Percentiles rank a stretch among this genome's conserved stretches.
These are phyloP conservation scores for Chalciporus pseudorubinellus DNA, from an alignment of 768 basidiomycete species.

Conservation along the genomic window DNA sequence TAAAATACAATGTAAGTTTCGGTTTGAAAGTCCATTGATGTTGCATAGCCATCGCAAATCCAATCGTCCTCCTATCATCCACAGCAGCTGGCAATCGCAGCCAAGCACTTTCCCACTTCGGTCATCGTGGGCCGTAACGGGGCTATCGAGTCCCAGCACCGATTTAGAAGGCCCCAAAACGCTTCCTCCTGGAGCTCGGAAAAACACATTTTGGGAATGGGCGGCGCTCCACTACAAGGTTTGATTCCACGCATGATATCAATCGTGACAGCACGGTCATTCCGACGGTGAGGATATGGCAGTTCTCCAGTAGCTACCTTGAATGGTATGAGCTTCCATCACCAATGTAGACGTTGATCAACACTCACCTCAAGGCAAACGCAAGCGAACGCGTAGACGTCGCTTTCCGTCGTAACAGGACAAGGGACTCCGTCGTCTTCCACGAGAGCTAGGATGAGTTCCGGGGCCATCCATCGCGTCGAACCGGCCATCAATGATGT, in stretches of 20 bases:
- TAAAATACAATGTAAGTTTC: no score
- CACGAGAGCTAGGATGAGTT: slow-evolving; percentile 49
- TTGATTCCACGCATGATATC: slow-evolving; percentile 53
- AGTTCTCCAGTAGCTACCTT: slow-evolving; percentile 51
- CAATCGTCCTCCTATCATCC: no score
- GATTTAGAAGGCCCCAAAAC: slow-evolving; percentile 46
- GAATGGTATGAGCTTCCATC: neutral
- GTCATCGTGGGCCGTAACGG: slow-evolving; percentile 43
- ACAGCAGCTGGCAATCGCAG: neutral
- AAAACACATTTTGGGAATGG: slow-evolving; percentile 16
- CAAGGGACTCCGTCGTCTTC: slow-evolving; percentile 43
- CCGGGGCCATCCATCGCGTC: slow-evolving; percentile 49
- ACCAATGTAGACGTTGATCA: neutral
- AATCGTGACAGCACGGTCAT: slow-evolving; percentile 54
- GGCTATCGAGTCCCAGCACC: slow-evolving; percentile 44
- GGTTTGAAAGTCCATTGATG: neutral
- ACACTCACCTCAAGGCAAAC: slow-evolving; percentile 54
- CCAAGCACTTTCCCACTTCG: slow-evolving; percentile 28
- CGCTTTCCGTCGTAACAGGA: slow-evolving; percentile 49
- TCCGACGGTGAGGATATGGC: slow-evolving; percentile 52
- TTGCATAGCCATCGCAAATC: neutral
- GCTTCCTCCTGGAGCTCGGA: slow-evolving; percentile 24
- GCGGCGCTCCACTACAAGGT: slow-evolving; percentile 38
- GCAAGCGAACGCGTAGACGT: slow-evolving; percentile 60
- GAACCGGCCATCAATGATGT: slow-evolving; percentile 36